Percentiles rank a stretch among this genome's conserved stretches.
phyloP scores from a whole-genome alignment of 2,329 filamentous ascomycete genomes.

The Stenocarpella maydis region DNA sequence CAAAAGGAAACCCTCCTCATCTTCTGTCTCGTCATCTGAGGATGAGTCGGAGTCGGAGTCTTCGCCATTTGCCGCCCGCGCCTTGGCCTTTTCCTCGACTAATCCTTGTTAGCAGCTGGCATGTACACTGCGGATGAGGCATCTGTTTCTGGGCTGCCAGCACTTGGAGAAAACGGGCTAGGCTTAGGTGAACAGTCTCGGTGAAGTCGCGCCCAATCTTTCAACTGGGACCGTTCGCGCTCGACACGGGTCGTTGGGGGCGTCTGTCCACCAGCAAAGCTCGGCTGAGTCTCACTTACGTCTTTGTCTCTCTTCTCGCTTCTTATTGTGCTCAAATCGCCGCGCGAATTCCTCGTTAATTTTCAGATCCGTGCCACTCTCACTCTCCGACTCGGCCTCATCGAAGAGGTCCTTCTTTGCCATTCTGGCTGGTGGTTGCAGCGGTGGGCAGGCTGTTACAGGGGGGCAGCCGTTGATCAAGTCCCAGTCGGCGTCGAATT shows the following conservation, averaged over 20 bases:
- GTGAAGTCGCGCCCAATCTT: not conserved
- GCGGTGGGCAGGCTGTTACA: not conserved
- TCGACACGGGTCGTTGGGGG: not conserved
- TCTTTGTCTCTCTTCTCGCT: conserved; percentile 83
- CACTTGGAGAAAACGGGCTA: not conserved
- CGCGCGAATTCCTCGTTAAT: conserved; percentile 91
- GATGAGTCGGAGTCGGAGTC: conserved; percentile 68
- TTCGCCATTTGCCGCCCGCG: conserved; percentile 55
- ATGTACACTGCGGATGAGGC: too few relatives aligned
- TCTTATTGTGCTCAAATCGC: conserved; percentile 96
- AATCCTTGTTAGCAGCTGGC: conserved; percentile 38
- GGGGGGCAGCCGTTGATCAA: not conserved
- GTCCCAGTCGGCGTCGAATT: not conserved
- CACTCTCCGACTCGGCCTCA: conserved; percentile 52
- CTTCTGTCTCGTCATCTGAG: conserved; percentile 80
- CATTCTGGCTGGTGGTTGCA: conserved; percentile 41
- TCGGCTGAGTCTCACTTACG: conserved; percentile 53
- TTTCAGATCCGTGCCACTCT: conserved; percentile 66
- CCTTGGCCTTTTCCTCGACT: conserved; percentile 89
- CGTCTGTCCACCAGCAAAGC: not conserved
- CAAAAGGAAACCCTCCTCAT: conserved; percentile 87
- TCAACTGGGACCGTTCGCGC: not conserved
- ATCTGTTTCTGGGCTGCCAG: too few relatives aligned
- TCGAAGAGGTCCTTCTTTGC: conserved; percentile 62
- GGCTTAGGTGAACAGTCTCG: not conserved